These are phyloP conservation scores for Pseudopyricularia cyperi DNA, from an alignment of 2,329 filamentous ascomycete genomes.

Conservation along the genomic window DNA sequence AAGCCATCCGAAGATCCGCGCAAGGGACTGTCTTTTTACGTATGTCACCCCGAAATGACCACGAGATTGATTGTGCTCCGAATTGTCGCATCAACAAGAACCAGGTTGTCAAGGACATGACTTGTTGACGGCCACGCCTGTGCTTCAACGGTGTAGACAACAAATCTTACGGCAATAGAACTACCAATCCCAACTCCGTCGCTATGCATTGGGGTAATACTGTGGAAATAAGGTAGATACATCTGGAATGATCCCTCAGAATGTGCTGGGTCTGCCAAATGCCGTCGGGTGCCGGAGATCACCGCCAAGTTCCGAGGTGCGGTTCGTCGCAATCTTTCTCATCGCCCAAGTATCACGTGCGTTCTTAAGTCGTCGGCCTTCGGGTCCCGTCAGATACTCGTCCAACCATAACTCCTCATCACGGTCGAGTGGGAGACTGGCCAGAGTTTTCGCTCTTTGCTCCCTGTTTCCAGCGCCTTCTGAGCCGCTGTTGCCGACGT, in stretches of 20 bases:
- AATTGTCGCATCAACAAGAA: too few species aligned
- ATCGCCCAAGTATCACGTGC: slow-evolving; percentile 65
- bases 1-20: too few species aligned
- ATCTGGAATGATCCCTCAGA: not conserved
- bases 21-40: too few species aligned
- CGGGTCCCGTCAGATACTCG: slow-evolving; percentile 50
- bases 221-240: not conserved
- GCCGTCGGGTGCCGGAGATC: slow-evolving; percentile 9
- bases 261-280: not conserved
- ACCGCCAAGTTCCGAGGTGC: slow-evolving; percentile 30
- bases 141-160: too few species aligned
- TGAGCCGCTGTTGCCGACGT: not conserved
- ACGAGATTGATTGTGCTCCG: too few species aligned
- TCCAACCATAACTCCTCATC: slow-evolving; percentile 66
- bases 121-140: too few species aligned
- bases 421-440: slow-evolving; percentile 57
- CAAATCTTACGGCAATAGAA: not conserved
- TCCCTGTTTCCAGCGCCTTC: slow-evolving; percentile 9
- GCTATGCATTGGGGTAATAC: not conserved
- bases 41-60: too few species aligned
- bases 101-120: too few species aligned
- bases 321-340: slow-evolving; percentile 57
- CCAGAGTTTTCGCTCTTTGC: slow-evolving; percentile 24
- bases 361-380: slow-evolving; percentile 49
- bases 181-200: not conserved